Evolutionary conservation across 2,329 filamentous ascomycete species (phyloP).

Genomic region (Metarhizium sp.): DNA sequence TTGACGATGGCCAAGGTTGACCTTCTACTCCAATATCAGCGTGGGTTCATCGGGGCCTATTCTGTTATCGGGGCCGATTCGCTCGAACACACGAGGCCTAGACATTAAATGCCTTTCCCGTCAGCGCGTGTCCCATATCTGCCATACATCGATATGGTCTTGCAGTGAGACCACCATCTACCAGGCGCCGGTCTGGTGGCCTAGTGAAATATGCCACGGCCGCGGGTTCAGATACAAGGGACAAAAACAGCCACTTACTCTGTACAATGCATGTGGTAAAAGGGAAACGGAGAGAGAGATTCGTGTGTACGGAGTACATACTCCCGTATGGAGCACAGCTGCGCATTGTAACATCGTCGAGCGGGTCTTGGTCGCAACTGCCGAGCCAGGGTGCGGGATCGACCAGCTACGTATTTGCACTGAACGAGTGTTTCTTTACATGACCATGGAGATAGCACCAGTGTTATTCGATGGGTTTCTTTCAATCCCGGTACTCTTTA

Average conservation of each 20-base stretch:
- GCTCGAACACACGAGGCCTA: neutral
- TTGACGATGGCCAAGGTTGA: neutral
- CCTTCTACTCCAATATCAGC: neutral
- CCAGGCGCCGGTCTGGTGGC: neutral
- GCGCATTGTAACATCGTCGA: neutral
- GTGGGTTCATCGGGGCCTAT: neutral
- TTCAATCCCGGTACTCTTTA: no score
- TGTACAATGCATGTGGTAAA: neutral
- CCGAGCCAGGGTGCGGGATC: neutral
- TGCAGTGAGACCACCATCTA: neutral
- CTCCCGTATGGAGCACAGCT: no score
- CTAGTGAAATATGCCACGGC: neutral
- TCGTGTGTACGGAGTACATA: no score
- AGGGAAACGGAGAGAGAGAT: no score
- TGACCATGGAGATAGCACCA: no score
- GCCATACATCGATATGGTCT: neutral
- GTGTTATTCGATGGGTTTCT: no score
- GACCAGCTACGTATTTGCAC: neutral
- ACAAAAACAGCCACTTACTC: neutral
- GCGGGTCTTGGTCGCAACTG: neutral
- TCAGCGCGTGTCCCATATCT: neutral
- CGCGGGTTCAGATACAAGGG: neutral
- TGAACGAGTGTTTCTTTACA: neutral
- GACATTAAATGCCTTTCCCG: neutral
- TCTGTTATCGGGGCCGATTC: neutral